Base-by-base conservation (phyloP, 2,329 filamentous ascomycete species). In the Alternaria tenuissima region DNA sequence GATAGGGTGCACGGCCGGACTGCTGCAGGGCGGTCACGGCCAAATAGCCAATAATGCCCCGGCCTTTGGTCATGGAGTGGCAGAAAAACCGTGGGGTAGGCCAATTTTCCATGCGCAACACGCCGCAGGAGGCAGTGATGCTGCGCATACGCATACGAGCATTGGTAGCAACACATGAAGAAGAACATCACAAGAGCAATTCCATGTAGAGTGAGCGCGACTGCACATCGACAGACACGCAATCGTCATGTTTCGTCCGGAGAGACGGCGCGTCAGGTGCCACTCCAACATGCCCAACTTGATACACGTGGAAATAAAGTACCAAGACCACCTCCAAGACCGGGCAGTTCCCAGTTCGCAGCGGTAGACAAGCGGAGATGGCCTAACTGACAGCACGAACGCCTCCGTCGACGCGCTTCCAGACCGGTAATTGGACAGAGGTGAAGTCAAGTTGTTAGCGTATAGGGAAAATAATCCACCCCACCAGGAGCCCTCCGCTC, bases 11-110 rank as follows among this genome's bases (percentile, higher is more conserved):
- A 52, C 58, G 63, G 62, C 59, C 52, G 49, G 62, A 49, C 66
- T 67, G 65, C 57, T 56, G 57, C 52, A 59, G 57, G 57, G 57
- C 57, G 57, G 57, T 59, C 52, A 72, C 74, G 69, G 72, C 70
- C 69, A 62, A 63, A 64, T 55, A 58, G 62, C 68, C 62, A 59
- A 64, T 66, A 47, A 61, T 34, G 34, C 16, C 59, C 48, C 64
- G 55, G 63, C 59, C 65, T 69, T 60, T 61, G 65, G 72, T 67
- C 69, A 74, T 69, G 65, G 59, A 43, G 16, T 59, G 71, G 73
- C 74, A 76, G 73, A 63, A 63, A 76, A 72, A 69, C 71, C 75
- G 75, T 77, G 75, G 75, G 75, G 75, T 76, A 77, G 66, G 65
- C 62, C 64, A 65, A 72, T 72, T 73, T 73, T 70, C 65, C 63